Conservation (phyloP, 2,329 filamentous ascomycete species). For the Curvularia sp. region DNA sequence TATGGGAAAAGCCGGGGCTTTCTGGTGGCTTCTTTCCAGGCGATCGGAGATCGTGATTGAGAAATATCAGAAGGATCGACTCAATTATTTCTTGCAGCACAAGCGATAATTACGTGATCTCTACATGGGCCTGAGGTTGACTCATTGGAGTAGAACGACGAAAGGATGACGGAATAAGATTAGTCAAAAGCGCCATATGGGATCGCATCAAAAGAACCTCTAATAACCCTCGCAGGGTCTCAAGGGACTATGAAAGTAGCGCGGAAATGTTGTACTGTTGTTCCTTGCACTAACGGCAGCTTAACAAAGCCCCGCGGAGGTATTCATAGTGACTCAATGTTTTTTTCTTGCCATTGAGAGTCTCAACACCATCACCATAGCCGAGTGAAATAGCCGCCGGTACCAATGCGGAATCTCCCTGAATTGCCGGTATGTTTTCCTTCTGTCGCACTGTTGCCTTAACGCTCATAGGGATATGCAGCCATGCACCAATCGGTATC, state of each 20-base stretch:
- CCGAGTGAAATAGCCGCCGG: not conserved
- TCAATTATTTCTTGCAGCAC: not conserved
- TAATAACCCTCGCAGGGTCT: conserved; percentile 44
- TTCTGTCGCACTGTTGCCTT: not conserved
- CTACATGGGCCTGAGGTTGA: not conserved
- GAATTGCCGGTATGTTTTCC: not conserved
- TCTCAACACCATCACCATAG: not conserved
- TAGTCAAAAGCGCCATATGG: not conserved
- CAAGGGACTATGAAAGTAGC: not conserved
- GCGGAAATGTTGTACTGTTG: not conserved
- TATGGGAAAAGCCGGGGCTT: not conserved
- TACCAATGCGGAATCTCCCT: not conserved
- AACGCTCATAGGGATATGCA: not conserved
- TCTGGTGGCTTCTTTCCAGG: not conserved
- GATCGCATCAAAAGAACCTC: conserved; percentile 52
- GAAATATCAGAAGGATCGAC: not conserved
- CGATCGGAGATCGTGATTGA: not conserved
- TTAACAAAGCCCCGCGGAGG: not conserved
- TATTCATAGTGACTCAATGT: not conserved
- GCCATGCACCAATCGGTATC: too few relatives aligned
- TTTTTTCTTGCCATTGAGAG: not conserved
- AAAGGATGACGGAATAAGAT: not conserved
- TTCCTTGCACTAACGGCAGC: not conserved
- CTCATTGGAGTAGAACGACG: too few relatives aligned
- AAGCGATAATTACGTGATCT: not conserved